phyloP scores from a whole-genome alignment of 306 rosid species.

The Trifolium fragiferum region DNA sequence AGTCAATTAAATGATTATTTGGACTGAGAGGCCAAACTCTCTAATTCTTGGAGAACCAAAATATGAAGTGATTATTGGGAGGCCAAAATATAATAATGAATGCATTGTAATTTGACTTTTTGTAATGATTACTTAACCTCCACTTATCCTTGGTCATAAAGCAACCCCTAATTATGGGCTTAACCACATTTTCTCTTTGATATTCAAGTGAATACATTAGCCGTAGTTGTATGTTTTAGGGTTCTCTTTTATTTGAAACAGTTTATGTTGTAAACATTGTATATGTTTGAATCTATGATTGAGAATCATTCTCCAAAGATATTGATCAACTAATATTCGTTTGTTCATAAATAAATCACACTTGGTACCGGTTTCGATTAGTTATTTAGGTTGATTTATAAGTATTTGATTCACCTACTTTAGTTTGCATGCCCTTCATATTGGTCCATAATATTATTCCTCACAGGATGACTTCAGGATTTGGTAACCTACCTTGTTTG shows the following conservation, averaged over 20 bases:
- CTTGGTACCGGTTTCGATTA: background rate
- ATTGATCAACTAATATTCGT: background rate
- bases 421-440: conserved; percentile 6
- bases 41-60: background rate
- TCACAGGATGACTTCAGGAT: conserved; percentile 7
- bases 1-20: background rate
- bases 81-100: no score
- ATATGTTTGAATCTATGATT: conserved; percentile 1
- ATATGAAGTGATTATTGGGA: background rate
- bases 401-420: background rate
- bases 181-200: no score
- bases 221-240: no score
- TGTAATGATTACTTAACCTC: no score
- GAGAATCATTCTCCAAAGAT: background rate
- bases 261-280: background rate
- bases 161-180: no score
- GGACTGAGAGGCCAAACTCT: background rate
- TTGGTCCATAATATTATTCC: conserved; percentile 16
- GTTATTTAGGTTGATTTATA: conserved; percentile 13
- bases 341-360: background rate
- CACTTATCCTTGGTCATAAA: no score
- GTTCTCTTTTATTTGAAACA: background rate
- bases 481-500: conserved; percentile 25
- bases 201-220: no score
- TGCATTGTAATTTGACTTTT: no score